phyloP scores from a whole-genome alignment of 176 grass and related monocot genomes.

The Zizania latifolia region DNA sequence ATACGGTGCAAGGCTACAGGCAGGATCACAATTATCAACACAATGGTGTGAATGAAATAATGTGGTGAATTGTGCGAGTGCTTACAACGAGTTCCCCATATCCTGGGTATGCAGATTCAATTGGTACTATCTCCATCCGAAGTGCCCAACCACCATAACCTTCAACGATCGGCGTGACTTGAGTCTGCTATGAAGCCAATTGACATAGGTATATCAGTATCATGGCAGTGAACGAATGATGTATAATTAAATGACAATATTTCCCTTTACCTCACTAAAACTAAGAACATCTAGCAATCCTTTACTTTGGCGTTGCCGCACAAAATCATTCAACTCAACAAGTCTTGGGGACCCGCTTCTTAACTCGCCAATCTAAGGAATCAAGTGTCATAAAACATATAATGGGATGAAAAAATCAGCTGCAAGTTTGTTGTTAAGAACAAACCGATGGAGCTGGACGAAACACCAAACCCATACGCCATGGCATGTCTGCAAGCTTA shows the following conservation, averaged over 20 bases:
- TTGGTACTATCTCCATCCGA: conserved; percentile 85
- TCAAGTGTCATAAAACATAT: conserved; percentile 2
- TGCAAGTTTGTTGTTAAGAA: conserved; percentile 17
- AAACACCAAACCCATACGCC: conserved; percentile 93
- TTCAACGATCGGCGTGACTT: conserved; percentile 96
- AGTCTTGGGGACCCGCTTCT: conserved; percentile 91
- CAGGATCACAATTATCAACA: neutral
- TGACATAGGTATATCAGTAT: conserved; percentile 22
- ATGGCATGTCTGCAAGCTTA: conserved; percentile 97
- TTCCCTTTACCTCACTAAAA: conserved; percentile 79
- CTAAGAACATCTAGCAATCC: conserved; percentile 82
- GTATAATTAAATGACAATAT: neutral
- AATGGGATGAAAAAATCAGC: neutral
- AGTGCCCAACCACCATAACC: conserved; percentile 98
- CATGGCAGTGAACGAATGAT: neutral
- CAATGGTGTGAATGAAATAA: neutral
- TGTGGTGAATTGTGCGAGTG: conserved; percentile 1
- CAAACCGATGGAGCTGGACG: conserved; percentile 87
- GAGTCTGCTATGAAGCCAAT: conserved; percentile 54
- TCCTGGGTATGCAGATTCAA: conserved; percentile 97
- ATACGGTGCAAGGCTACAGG: neutral
- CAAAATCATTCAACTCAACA: conserved; percentile 83
- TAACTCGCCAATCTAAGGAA: conserved; percentile 81
- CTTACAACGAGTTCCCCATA: conserved; percentile 92
- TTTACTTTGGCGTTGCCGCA: conserved; percentile 66